Base-by-base conservation (phyloP, 176 grass and related monocot genomes). In the Guadua angustifolia region DNA sequence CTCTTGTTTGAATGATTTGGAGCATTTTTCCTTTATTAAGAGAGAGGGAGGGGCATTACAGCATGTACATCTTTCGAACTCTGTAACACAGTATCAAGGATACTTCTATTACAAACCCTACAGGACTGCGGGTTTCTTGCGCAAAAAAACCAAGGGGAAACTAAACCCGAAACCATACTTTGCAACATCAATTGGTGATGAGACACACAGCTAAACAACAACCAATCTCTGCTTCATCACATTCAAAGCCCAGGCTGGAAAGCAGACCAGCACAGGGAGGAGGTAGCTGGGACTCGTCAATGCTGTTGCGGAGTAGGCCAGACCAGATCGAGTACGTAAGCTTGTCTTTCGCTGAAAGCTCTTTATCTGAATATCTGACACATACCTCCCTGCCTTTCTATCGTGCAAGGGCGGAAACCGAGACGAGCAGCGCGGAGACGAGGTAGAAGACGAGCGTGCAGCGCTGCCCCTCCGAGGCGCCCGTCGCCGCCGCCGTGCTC, bases 401-500 rank as follows among this genome's bases (percentile, higher is more conserved):
- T 10, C 59, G 29, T 6, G 24, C 59, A 25, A 62, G 24, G 59
- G 29, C 24, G 6, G 24, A 26, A 22, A 15, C 24, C 11, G 59
- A 62, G 25, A 2, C 59, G 59, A 62, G 45, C 64, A 89, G 36
- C 18, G 59, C 79, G 40, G 74, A 44, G n/a, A 29, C 59, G 84
- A 83, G 67, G 83, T 17, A 22, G 79, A 73, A 49, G 74, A 68
- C 0, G 49, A 58, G 11, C 79, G 26, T 4, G 79, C n/a, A 0
- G 29, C 49, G 43, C 56, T 25, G 74, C 17, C 60, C 49, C 58
- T 13, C 57, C 7, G 47, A 46, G 62, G 61, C 78, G 13, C 50
- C 22, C 0, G 69, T 66, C 72, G 85, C 0, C 79, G 85, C 1
- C 29, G 62, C 42, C 64, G 64, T 2, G 62, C 44, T 79, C 4